Percentiles rank a stretch among this genome's conserved stretches.
phyloP scores from a whole-genome alignment of 164 flowering plant species.

The Platanus orientalis region DNA sequence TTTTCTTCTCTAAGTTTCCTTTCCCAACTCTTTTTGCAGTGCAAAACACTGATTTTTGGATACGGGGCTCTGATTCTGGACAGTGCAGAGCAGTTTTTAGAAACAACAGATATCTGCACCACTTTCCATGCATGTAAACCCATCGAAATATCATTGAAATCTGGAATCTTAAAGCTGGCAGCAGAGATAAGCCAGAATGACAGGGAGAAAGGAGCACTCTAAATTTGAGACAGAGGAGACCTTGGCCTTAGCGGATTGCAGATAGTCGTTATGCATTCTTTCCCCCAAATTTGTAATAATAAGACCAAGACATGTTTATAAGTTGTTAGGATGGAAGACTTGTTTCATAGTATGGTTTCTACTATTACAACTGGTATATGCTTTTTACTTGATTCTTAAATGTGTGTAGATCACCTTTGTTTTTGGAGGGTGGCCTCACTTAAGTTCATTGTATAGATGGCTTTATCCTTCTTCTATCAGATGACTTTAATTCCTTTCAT shows the following conservation, averaged over 20 bases:
- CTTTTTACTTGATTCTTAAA: background rate
- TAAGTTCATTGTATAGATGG: no score
- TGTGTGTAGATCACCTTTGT: background rate
- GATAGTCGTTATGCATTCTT: background rate
- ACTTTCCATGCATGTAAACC: conserved; percentile 56
- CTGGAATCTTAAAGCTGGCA: conserved; percentile 30
- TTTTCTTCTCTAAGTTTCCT: background rate
- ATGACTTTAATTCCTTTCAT: background rate
- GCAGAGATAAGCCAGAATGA: background rate
- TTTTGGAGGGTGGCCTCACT: no score
- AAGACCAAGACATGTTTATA: background rate
- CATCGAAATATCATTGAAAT: conserved; percentile 9
- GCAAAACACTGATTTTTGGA: conserved; percentile 78
- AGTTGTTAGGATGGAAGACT: background rate
- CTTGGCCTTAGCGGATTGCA: background rate
- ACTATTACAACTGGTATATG: background rate
- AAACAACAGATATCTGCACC: conserved; percentile 58
- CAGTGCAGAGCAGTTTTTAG: conserved; percentile 68
- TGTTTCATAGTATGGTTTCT: background rate
- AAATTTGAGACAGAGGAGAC: background rate
- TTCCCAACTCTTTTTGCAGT: conserved; percentile 41
- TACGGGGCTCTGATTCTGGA: conserved; percentile 74
- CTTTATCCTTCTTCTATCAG: background rate
- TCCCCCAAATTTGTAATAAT: background rate
- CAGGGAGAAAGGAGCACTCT: background rate